These are phyloP conservation scores for Medicago ruthenica DNA, from an alignment of 306 rosid species.

Conservation along the genomic window DNA sequence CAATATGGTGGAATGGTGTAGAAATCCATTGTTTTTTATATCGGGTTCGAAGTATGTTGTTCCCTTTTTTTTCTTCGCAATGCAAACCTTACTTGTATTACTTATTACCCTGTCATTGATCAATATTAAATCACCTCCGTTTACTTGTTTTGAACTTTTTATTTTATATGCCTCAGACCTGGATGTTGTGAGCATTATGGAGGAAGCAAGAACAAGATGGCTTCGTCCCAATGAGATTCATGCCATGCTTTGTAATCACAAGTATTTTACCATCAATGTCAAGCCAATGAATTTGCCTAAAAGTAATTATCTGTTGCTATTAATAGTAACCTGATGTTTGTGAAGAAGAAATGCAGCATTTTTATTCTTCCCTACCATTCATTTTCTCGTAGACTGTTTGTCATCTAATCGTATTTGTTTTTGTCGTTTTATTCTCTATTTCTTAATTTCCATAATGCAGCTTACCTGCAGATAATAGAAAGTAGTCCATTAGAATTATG, in stretches of 20 bases:
- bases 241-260: constrained; percentile 84
- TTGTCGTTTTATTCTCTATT: background rate
- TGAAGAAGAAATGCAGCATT: constrained; percentile 35
- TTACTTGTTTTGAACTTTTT: constrained; percentile 39
- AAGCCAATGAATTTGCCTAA: constrained; percentile 87
- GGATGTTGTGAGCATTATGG: constrained; percentile 69
- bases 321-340: constrained; percentile 28
- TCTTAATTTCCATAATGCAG: constrained; percentile 11
- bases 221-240: constrained; percentile 98
- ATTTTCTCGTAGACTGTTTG: constrained; percentile 1
- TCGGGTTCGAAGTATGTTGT: background rate
- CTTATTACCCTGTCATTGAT: constrained; percentile 5
- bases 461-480: constrained; percentile 3
- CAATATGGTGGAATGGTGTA: background rate
- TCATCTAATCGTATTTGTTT: constrained; percentile 22
- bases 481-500: constrained; percentile 29
- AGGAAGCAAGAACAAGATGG: constrained; percentile 86
- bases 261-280: constrained; percentile 72
- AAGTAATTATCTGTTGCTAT: constrained; percentile 62
- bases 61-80: constrained; percentile 12
- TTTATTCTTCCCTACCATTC: constrained; percentile 22
- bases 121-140: background rate
- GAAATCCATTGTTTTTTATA: background rate
- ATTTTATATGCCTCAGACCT: constrained; percentile 61
- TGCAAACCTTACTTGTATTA: constrained; percentile 10